Base-by-base conservation (phyloP, 148 eudicot genomes). In the Cornus kousa region DNA sequence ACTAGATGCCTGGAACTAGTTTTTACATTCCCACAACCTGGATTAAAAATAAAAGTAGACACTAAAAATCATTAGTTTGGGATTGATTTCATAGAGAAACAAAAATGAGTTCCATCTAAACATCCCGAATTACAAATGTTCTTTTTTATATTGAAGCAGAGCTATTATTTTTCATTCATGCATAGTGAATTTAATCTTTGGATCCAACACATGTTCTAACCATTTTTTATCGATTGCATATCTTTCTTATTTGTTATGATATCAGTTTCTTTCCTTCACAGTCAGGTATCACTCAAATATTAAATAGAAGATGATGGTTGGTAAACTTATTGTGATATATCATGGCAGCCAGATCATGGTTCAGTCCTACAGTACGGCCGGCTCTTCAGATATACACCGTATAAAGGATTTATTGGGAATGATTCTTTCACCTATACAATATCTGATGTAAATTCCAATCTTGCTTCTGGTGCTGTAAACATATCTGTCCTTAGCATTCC, bases 351-450 rank as follows among this genome's bases (percentile, higher is more conserved):
- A 43, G 73, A 74, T 75, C 88, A 89, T 75, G 99, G 99, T 78
- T 88, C 98, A 59, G 59, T 96, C 80, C 81, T 96, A 75, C 93
- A 85, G 74, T 84, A 86, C 57, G 95, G 84, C 46, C 77, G 62
- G 81, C 83, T 84, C 62, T 90, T 94, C 22, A 87, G 93, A 85
- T 96, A 94, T 77, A 94, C 99, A 22, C 99, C 99, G 22, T 87
- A 78, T 82, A 94, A 92, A 88, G 95, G 93, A 71, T 91, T 84
- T 77, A 89, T 86, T 28, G 99, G 99, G 70, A 92, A 87, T 75
- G 99, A 96, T 86, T 83, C 89, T 68, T 94, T 96, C 76, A 75
- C 80, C 11, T 96, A 96, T 80, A 86, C 88, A 13, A 83, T 94
- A 72, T 14, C 83, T 69, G 95, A 94, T 74, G 50, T 77, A 50